phyloP scores from a whole-genome alignment of 2,329 filamentous ascomycete genomes.

The Fusarium sp. region DNA sequence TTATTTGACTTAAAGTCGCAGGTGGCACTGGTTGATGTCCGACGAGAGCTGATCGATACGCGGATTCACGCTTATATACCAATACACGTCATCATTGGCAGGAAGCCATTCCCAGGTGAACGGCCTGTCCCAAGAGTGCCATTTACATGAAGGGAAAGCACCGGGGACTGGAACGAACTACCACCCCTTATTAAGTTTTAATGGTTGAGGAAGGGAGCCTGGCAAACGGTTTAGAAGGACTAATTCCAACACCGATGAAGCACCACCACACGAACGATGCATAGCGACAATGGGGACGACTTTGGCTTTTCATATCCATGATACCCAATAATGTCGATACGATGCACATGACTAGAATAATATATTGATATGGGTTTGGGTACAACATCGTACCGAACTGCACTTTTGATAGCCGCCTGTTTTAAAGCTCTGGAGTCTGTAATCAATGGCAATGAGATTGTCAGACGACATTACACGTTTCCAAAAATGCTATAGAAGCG shows the following conservation, averaged over 20 bases:
- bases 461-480: neutral
- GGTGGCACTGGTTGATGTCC: conserved; percentile 61
- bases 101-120: conserved; percentile 57
- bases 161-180: neutral
- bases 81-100: conserved; percentile 61
- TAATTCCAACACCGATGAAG: neutral
- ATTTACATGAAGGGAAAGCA: conserved; percentile 13
- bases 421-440: neutral
- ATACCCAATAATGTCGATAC: conserved; percentile 41
- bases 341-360: conserved; percentile 37
- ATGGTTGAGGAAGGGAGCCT: neutral
- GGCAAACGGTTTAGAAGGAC: neutral
- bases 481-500: neutral
- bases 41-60: conserved; percentile 57
- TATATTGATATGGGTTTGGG: conserved; percentile 9
- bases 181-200: neutral
- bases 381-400: neutral
- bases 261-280: neutral
- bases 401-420: neutral
- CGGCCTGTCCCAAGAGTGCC: neutral
- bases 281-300: conserved; percentile 5
- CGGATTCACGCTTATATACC: conserved; percentile 60
- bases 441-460: neutral
- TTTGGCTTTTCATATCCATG: conserved; percentile 31
- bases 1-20: conserved; percentile 37